Evolutionary conservation across 345 rosid genomes (phyloP).

Genomic region (Salix arbutifolia): DNA sequence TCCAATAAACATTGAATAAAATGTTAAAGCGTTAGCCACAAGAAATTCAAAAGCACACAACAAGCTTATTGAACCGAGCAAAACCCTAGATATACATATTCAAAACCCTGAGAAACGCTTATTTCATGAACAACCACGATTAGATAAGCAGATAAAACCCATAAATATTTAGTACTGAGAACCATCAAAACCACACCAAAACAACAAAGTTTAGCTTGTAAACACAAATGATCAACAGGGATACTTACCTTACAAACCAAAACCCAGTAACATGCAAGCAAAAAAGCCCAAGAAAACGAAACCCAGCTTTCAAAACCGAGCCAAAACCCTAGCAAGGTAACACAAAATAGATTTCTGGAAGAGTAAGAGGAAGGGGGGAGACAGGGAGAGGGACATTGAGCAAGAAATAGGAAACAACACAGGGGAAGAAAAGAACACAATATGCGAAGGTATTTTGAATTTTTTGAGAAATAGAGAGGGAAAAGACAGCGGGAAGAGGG

Average conservation of each 20-base stretch:
- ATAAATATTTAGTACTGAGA: background rate
- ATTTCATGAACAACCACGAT: background rate
- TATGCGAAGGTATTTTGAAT: background rate
- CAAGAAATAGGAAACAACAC: background rate
- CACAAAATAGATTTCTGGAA: background rate
- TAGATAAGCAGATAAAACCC: background rate
- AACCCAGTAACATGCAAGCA: background rate
- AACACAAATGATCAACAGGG: background rate
- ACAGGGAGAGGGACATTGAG: background rate
- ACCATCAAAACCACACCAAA: background rate
- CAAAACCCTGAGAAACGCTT: background rate
- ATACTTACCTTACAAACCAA: background rate
- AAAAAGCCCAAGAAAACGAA: background rate
- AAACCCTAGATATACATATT: background rate
- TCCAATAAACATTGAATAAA: background rate
- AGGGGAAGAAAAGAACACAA: background rate
- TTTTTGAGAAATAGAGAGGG: background rate
- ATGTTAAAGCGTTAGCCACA: background rate
- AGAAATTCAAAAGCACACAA: background rate
- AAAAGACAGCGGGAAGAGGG: constrained; percentile 9
- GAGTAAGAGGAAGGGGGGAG: background rate
- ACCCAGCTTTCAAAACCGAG: background rate
- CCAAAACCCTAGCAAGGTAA: background rate
- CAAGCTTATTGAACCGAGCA: background rate
- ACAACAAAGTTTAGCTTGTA: background rate